Base-by-base conservation (phyloP, 768 basidiomycete genomes). In the Crassisporium funariophilum region DNA sequence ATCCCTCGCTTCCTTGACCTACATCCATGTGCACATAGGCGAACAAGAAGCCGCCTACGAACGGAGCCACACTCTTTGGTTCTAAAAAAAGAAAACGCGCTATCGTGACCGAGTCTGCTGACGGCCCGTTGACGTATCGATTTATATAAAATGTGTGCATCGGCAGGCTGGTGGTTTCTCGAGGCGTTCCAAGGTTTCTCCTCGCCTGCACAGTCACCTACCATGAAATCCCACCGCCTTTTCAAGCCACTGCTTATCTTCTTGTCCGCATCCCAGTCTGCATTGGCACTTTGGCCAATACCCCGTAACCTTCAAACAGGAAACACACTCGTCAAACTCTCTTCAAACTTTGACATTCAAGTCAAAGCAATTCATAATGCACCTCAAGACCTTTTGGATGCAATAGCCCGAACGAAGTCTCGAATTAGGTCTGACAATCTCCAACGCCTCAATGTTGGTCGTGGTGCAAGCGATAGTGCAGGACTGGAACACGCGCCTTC, bases 351-450 rank as follows among this genome's bases (percentile, higher is more conserved):
- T 58, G 58, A 64, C 46, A 83, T 88, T 60, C 58, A 66, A 7
- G 46, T 79, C 51, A 52, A 65, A n/a, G 58, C 51, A 2, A 44
- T 55, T 11, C 12, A 62, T 17, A 62, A 70, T 35, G 63, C 78
- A 1, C 83, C 85, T 0, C 52, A 63, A 15, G 86, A 89, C 61
- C 70, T 89, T 35, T 47, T 70, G 16, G 76, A 74, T n/a, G 86
- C 86, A 33, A 72, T 82, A 20, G 36, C 60, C 6, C 77, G 76
- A 34, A 78, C 83, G 0, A 72, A 70, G 48, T 31, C 44, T 2
- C 70, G 61, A 49, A 52, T 86, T 19, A 44, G 55, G 13, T 73
- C 66, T 4, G 87, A 88, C 62, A 76, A 80, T 54, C 77, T 84
- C 17, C 73, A 76, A 49, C 68, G 80, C 10, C 77, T 89, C 31